Base-by-base conservation (phyloP, 1,284 basidiomycete species). In the Mixia osmundae region DNA sequence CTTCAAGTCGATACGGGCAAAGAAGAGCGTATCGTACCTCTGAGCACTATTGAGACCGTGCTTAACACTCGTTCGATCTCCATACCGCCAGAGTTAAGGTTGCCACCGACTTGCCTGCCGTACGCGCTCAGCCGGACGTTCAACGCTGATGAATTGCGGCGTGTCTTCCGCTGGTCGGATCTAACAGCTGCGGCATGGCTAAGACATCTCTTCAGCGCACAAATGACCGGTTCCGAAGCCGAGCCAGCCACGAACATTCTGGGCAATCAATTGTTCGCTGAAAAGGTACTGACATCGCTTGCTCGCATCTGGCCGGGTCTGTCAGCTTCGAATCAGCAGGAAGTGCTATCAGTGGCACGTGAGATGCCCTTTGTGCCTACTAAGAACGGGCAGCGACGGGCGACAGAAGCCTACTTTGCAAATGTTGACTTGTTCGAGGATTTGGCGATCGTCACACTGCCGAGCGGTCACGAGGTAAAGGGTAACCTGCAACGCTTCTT, bases 371-470 rank as follows among this genome's bases (percentile, higher is more conserved):
- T 82, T 48, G 69, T 99, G n/a, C 47, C 48, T 4, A 60, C 58
- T 3, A 47, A 50, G 1, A 30, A 49, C 10, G 55, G 55, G n/a
- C 50, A 54, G 46, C 43, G 37, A 10, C 47, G 47, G 36, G 79
- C 89, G 0, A 58, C 60, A 5, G 69, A 85, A 41, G 65, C 82
- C 4, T 99, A 99, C 58, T 87, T 95, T 54, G 62, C 76, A 16
- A 80, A 71, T 45, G 80, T 77, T 25, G 69, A 79, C 43, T 63
- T 95, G 8, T 95, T 97, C 54, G 66, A 71, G 10, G 87, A 97
- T 55, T 61, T 12, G 25, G 50, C 47, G 1, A 68, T 87, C 20
- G 71, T 89, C 2, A 67, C 64, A 1, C 60, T 95, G 32, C 69
- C 80, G 0, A 76, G 73, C 9, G 69, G 67, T 1, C 49, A 58